These are phyloP conservation scores for Saussurea involucrata DNA, from an alignment of 129 eudicot genomes.

Conservation along the genomic window DNA sequence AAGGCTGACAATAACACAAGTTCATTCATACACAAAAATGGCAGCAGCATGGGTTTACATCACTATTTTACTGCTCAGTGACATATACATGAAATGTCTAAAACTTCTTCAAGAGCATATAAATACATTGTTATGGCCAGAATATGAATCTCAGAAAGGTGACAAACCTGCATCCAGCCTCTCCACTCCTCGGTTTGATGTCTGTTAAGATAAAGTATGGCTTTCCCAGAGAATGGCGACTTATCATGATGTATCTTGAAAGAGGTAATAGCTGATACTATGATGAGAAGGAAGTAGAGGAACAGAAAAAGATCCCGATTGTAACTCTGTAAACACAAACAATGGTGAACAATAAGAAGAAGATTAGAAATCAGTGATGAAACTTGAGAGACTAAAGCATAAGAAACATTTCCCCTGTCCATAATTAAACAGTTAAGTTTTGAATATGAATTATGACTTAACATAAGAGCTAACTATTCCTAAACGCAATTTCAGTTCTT, in stretches of 20 bases:
- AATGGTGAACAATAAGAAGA: slow-evolving; percentile 8
- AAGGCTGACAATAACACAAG: not conserved
- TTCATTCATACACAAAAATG: not conserved
- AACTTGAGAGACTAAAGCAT: not conserved
- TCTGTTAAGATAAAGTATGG: slow-evolving; percentile 78
- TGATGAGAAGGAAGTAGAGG: slow-evolving; percentile 81
- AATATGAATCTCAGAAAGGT: not conserved
- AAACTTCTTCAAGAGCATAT: not conserved
- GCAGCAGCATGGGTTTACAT: not conserved
- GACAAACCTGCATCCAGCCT: slow-evolving; percentile 94
- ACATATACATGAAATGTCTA: not conserved
- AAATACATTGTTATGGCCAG: not conserved
- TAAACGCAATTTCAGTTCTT: not conserved
- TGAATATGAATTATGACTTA: slow-evolving; percentile 5
- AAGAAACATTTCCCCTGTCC: not conserved
- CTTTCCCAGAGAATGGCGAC: slow-evolving; percentile 78
- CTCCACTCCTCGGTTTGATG: slow-evolving; percentile 98
- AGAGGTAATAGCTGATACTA: slow-evolving; percentile 80
- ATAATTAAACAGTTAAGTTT: not conserved
- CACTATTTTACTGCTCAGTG: not conserved
- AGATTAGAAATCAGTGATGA: not conserved
- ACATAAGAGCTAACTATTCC: slow-evolving; percentile 5
- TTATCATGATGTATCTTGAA: slow-evolving; percentile 77
- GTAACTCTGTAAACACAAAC: slow-evolving; percentile 55
- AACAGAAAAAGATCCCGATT: slow-evolving; percentile 83